Base-by-base conservation (phyloP, 176 grass and related monocot species). In the Urochloa ruziziensis region DNA sequence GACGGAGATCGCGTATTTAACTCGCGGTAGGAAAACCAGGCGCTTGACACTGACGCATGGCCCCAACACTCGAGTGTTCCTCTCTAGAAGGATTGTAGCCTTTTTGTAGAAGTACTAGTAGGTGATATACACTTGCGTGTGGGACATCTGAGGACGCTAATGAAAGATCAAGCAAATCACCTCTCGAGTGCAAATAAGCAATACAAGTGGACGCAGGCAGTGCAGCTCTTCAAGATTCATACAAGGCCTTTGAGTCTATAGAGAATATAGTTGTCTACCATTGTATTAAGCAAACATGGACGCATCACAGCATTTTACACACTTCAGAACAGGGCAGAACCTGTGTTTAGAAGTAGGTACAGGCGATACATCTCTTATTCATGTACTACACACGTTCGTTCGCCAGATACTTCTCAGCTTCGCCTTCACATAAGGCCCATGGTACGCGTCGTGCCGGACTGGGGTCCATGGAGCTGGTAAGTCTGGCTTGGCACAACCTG, bases 401-500 rank as follows among this genome's bases (percentile, higher is more conserved):
- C 65, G 25, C 43, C 64, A 71, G 34, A 52, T n/a, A n/a, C n/a
- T n/a, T n/a, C n/a, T 39, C 34, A 6, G 29, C 12, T 75, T 9
- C 11, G 62, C 27, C 24, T 60, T 90, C 74, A 86, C 80, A 83
- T 82, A 60, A 90, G 84, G 49, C 73, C 84, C 73, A 83, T 3
- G 66, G 64, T 73, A 40, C 34, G 84, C 19, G 48, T 90, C 3
- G 64, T 16, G 65, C 37, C 69, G n/a, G 37, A 42, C 29, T 57
- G 71, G 18, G 84, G 42, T 82, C 86, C 93, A 86, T 93, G 90
- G 69, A 98, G 92, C 40, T 88, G 82, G 66, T 79, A 73, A 1
- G 91, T 95, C 85, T 79, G 75, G 67, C 89, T 93, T 7, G 88
- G 91, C 39, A 85, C 66, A 46, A 95, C 89, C 84, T 95, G 96